These are phyloP conservation scores for Coprinopsis strossmayeri DNA, from an alignment of 768 basidiomycete genomes.

Conservation along the genomic window DNA sequence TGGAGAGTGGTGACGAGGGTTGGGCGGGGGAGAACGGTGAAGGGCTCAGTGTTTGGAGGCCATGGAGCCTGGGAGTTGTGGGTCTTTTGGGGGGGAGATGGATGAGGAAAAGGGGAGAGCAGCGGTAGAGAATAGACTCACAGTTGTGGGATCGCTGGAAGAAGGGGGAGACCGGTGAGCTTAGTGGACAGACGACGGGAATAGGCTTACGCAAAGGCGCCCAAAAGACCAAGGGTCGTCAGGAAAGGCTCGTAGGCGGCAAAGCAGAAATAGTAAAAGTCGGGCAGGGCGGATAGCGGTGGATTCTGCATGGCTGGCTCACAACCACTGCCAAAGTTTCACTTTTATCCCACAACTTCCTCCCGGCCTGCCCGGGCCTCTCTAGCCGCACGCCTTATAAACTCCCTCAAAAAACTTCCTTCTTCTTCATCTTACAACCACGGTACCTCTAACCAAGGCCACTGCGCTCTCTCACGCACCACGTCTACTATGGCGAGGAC, in stretches of 20 bases:
- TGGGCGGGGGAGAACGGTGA: conserved; percentile 47
- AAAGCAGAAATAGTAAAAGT: conserved; percentile 68
- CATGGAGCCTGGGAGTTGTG: conserved; percentile 76
- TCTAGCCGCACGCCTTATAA: too few relatives aligned
- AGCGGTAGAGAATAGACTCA: conserved; percentile 20
- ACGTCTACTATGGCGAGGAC: conserved; percentile 67
- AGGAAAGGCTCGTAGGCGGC: conserved; percentile 70
- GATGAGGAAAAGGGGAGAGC: conserved; percentile 5
- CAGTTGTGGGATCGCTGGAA: conserved; percentile 54
- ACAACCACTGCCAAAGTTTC: conserved; percentile 5
- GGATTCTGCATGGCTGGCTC: conserved; percentile 13
- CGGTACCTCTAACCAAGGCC: conserved; percentile 67
- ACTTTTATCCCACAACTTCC: not conserved
- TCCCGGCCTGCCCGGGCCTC: conserved; percentile 27
- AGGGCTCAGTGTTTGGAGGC: conserved; percentile 42
- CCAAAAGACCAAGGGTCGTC: conserved; percentile 58
- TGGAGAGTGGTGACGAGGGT: conserved; percentile 67
- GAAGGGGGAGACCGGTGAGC: conserved; percentile 9
- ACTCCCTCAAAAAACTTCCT: conserved; percentile 6
- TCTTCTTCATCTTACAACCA: conserved; percentile 41
- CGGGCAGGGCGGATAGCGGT: conserved; percentile 58
- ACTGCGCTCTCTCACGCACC: conserved; percentile 35
- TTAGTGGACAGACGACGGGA: not conserved
- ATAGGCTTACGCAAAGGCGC: conserved; percentile 41
- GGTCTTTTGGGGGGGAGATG: conserved; percentile 37